These are phyloP conservation scores for Solanum piurae DNA, from an alignment of 257 asterid genomes.

Conservation along the genomic window DNA sequence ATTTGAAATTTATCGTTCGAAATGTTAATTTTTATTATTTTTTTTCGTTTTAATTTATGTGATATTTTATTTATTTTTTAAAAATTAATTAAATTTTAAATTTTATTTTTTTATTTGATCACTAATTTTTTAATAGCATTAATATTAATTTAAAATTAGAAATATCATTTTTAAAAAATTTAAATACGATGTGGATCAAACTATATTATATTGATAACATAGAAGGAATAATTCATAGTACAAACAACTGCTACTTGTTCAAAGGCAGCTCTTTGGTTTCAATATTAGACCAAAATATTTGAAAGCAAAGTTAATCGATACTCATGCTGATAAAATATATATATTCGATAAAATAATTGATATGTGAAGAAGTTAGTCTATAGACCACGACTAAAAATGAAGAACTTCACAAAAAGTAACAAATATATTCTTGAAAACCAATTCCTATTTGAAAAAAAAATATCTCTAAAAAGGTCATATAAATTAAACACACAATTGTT, in stretches of 20 bases:
- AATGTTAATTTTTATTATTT: neutral
- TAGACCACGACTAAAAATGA: neutral
- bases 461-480: neutral
- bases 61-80: too few species aligned
- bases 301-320: neutral
- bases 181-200: neutral
- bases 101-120: neutral
- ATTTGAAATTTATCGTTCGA: neutral
- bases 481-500: neutral
- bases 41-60: too few species aligned
- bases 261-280: neutral
- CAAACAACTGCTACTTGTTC: neutral
- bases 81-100: too few species aligned
- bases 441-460: neutral
- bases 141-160: too few species aligned
- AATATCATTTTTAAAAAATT: accelerated
- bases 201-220: too few species aligned
- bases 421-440: neutral
- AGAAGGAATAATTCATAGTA: neutral
- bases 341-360: neutral
- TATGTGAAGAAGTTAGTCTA: neutral
- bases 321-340: neutral
- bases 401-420: neutral
- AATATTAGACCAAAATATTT: neutral
- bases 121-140: neutral